Conservation (phyloP, 2,329 filamentous ascomycete species). For the Aspergillus niger region DNA sequence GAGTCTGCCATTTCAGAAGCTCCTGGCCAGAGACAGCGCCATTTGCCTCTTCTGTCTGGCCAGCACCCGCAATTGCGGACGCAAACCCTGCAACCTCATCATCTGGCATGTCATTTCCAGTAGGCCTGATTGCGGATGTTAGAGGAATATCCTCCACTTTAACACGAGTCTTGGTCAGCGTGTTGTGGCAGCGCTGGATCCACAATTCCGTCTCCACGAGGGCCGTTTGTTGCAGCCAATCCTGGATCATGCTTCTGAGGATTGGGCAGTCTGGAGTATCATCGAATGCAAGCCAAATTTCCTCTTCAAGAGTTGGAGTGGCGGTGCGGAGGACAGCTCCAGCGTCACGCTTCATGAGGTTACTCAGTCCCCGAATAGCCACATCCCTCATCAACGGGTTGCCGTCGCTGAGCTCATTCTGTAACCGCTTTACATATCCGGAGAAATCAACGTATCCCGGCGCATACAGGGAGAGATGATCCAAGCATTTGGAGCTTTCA, state of each 20-base stretch:
- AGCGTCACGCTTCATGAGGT: slow-evolving; percentile 90
- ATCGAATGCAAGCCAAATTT: slow-evolving; percentile 88
- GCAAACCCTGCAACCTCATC: slow-evolving; percentile 97
- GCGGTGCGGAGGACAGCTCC: slow-evolving; percentile 77
- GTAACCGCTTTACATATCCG: slow-evolving; percentile 79
- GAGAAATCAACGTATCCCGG: slow-evolving; percentile 82
- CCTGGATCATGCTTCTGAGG: slow-evolving; percentile 82
- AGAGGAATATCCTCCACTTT: slow-evolving; percentile 56
- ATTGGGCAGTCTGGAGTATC: slow-evolving; percentile 72
- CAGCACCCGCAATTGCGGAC: slow-evolving; percentile 64
- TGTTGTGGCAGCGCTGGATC: slow-evolving; percentile 84
- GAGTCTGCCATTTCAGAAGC: slow-evolving; percentile 90
- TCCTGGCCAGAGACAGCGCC: slow-evolving; percentile 69
- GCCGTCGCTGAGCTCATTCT: slow-evolving; percentile 72
- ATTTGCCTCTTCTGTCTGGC: slow-evolving; percentile 58
- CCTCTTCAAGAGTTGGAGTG: slow-evolving; percentile 78
- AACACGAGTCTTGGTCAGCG: slow-evolving; percentile 82
- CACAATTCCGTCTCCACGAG: slow-evolving; percentile 77
- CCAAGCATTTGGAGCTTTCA: slow-evolving; percentile 78
- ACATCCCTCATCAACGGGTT: slow-evolving; percentile 72
- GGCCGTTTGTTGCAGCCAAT: slow-evolving; percentile 91
- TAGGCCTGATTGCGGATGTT: slow-evolving; percentile 42
- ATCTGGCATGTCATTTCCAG: slow-evolving; percentile 80
- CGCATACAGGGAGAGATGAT: slow-evolving; percentile 90
- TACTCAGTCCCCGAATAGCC: slow-evolving; percentile 85